Conservation (phyloP, 116 monocot species). For the Iris pallida region DNA sequence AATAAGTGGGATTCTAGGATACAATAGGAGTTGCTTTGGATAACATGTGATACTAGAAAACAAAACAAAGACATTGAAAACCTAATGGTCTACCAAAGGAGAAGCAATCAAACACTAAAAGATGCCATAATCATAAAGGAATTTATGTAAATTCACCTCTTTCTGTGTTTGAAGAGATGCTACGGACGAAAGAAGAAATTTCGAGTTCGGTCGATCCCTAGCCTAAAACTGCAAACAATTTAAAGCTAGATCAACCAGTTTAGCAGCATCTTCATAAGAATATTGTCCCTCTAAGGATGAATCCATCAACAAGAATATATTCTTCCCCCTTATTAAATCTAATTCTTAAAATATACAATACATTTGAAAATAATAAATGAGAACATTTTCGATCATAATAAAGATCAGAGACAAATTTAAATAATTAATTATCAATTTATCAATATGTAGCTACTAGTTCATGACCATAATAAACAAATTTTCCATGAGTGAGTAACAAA, state of each 20-base stretch:
- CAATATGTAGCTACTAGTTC: neutral
- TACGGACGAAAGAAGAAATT: too few species aligned
- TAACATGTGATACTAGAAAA: conserved; percentile 50
- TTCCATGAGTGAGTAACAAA: neutral
- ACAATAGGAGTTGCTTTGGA: conserved; percentile 38
- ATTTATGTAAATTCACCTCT: neutral
- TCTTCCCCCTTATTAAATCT: conserved; percentile 87
- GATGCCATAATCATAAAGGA: neutral
- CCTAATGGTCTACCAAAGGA: neutral
- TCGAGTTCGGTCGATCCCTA: too few species aligned
- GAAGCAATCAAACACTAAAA: neutral
- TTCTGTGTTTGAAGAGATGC: too few species aligned
- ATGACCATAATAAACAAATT: neutral
- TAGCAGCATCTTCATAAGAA: conserved; percentile 78
- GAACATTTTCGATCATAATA: too few species aligned
- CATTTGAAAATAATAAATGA: too few species aligned
- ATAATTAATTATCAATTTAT: neutral
- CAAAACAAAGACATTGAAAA: neutral
- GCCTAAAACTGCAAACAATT: too few species aligned
- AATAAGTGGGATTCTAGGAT: too few species aligned
- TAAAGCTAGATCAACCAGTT: conserved; percentile 70
- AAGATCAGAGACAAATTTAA: neutral
- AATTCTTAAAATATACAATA: conserved; percentile 41
- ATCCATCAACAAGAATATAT: conserved; percentile 68
- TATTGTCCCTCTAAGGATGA: conserved; percentile 88